Percentiles rank a stretch among this genome's conserved stretches.
Conservation (phyloP, 345 rosid species). For the Citrus reticulata region DNA sequence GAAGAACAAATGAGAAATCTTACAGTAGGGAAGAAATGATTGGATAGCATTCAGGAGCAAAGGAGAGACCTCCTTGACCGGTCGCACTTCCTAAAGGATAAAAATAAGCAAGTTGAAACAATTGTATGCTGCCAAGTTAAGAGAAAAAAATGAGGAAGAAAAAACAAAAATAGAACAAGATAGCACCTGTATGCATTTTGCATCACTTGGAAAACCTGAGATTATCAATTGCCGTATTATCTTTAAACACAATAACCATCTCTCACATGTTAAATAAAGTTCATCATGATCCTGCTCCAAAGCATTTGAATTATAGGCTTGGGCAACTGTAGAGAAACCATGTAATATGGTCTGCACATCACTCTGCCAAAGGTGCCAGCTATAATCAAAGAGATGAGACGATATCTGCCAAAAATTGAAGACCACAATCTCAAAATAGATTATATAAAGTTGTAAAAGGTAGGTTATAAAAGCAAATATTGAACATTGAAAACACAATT, state of each 20-base stretch:
- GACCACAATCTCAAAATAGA: background rate
- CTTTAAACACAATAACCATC: constrained; percentile 93
- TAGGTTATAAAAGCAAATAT: background rate
- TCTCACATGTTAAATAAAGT: constrained; percentile 77
- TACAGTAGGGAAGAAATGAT: constrained; percentile 85
- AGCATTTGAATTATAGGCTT: constrained; percentile 49
- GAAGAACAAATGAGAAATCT: constrained; percentile 30
- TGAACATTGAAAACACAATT: background rate
- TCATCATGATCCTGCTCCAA: constrained; percentile 67
- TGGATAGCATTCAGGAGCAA: constrained; percentile 71
- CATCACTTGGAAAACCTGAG: constrained; percentile 90
- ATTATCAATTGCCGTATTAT: constrained; percentile 76
- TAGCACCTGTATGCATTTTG: constrained; percentile 72
- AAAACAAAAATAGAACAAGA: background rate
- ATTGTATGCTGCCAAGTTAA: background rate
- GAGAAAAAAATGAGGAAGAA: background rate
- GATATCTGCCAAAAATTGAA: constrained; percentile 67
- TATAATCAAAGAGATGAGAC: constrained; percentile 70
- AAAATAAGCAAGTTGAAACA: constrained; percentile 12
- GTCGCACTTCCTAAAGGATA: constrained; percentile 64
- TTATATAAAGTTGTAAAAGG: background rate
- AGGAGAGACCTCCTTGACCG: constrained; percentile 91
- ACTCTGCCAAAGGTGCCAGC: constrained; percentile 97
- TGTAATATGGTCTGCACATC: constrained; percentile 80
- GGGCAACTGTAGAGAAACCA: constrained; percentile 65